Evolutionary conservation across 1,139 yeast species (phyloP), one percentile per base, ranked within the genome.

Genomic region (Protomyces inundatus): DNA sequence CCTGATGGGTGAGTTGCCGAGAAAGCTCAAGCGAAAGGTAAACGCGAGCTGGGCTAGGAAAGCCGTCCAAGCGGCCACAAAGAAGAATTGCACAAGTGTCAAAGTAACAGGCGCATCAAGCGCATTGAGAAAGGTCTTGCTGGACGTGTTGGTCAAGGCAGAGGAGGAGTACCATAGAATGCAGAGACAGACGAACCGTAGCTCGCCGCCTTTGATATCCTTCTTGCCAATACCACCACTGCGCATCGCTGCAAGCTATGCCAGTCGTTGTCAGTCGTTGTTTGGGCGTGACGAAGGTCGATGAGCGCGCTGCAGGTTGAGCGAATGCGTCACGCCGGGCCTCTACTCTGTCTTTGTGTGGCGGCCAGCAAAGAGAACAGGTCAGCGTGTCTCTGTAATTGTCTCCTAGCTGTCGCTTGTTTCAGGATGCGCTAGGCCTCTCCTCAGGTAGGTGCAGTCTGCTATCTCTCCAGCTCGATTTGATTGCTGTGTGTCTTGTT

Each of bases 31-130:
- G 67, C 71, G 75, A 50, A 63, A 73, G 61, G 65, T 77, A 65
- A 69, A 66, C 52, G 64, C 37, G 35, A 72, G 60, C 65, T 74
- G 75, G 35, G 67, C 70, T 16, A 69, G 54, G 33, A 67, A 40
- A 1, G 68, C 71, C 12, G 64, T 61, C 73, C 55, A 72, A 42
- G 82, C 77, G 30, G 85, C 85, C 69, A 89, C 90, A 69, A 88
- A 77, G 50, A 86, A 71, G 72, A 91, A 91, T 76, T 91, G 98
- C 59, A 86, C 79, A 79, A 90, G 89, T 0, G 97, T 89, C 65
- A 91, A 80, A 0, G 96, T 86, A 7, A 90, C 84, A 0, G 98
- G 97, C 73, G 86, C 87, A 55, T 82, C 82, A 73, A 86, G 89
- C 57, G 79, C 79, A 67, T 80, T 82, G 66, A 91, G 77, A 61